phyloP scores from a whole-genome alignment of 768 basidiomycete species.

The Leccinum incarnatum region DNA sequence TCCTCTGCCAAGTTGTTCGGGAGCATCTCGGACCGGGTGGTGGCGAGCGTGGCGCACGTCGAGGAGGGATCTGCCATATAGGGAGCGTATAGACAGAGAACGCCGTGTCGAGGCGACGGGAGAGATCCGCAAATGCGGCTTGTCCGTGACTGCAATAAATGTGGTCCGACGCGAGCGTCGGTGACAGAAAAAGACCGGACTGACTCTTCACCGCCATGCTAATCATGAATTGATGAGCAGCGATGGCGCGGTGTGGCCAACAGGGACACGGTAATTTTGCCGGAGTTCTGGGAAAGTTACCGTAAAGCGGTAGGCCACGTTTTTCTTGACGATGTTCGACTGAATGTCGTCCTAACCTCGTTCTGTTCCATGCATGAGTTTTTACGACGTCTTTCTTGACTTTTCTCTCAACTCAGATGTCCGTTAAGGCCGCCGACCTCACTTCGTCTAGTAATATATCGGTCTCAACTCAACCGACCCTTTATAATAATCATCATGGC shows the following conservation, averaged over 20 bases:
- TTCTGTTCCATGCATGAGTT: slow-evolving; percentile 33
- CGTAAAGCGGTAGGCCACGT: slow-evolving; percentile 32
- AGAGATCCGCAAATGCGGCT: slow-evolving; percentile 12
- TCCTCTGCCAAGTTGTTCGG: slow-evolving; percentile 67
- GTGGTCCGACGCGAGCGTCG: neutral
- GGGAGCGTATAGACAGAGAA: neutral
- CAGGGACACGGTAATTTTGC: slow-evolving; percentile 1
- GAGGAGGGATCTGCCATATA: slow-evolving; percentile 8
- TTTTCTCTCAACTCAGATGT: slow-evolving; percentile 24
- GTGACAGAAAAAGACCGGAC: slow-evolving; percentile 1
- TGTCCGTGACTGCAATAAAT: neutral
- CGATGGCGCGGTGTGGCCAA: neutral
- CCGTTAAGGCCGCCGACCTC: slow-evolving; percentile 21
- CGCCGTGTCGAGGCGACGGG: neutral
- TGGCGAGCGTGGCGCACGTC: slow-evolving; percentile 29
- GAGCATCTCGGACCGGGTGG: slow-evolving; percentile 48
- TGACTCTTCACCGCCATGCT: neutral
- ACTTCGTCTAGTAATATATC: neutral
- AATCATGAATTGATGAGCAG: neutral
- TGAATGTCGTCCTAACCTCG: slow-evolving; percentile 22
- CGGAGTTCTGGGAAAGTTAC: slow-evolving; percentile 16
- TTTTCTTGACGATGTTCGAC: slow-evolving; percentile 25
- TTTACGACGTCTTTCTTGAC: slow-evolving; percentile 24
- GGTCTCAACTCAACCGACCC: slow-evolving; percentile 9
- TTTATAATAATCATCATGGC: slow-evolving; percentile 20